phyloP scores from a whole-genome alignment of 1,284 basidiomycete genomes.

The Trametes polyzona region DNA sequence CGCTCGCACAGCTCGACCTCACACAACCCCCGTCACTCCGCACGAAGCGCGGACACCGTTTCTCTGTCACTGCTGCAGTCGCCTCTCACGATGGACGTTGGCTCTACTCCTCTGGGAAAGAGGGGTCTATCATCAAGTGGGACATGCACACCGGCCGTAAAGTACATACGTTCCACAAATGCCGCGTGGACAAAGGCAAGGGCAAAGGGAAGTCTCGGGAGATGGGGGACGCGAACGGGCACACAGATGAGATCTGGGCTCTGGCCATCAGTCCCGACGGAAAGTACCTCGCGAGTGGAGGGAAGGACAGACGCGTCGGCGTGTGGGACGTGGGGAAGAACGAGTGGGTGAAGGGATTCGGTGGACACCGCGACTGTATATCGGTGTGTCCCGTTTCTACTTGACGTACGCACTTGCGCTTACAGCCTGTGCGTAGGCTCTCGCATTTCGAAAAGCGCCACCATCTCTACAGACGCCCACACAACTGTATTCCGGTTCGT shows the following conservation, averaged over 20 bases:
- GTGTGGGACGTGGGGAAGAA: conserved; percentile 82
- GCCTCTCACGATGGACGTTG: conserved; percentile 69
- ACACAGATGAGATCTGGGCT: conserved; percentile 84
- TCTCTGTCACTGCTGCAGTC: conserved; percentile 78
- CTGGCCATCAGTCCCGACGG: conserved; percentile 89
- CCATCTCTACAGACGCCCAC: conserved; percentile 40
- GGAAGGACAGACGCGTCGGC: conserved; percentile 80
- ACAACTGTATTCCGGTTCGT: conserved; percentile 87
- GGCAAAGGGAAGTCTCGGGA: conserved; percentile 67
- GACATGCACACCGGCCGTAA: conserved; percentile 68
- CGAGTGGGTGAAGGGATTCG: conserved; percentile 79
- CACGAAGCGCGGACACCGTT: conserved; percentile 68
- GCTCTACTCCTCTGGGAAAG: conserved; percentile 85
- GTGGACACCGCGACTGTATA: conserved; percentile 86
- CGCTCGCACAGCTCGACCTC: conserved; percentile 44
- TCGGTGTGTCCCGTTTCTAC: conserved; percentile 58
- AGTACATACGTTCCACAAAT: conserved; percentile 61
- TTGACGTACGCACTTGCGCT: background rate
- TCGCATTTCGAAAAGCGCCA: conserved; percentile 85
- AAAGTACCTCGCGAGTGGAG: conserved; percentile 84
- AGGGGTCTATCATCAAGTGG: conserved; percentile 85
- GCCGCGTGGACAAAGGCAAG: conserved; percentile 52
- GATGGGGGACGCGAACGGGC: conserved; percentile 64
- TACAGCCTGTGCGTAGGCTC: conserved; percentile 47
- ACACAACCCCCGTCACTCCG: conserved; percentile 53